Percentiles rank a stretch among this genome's conserved stretches.
phyloP scores from a whole-genome alignment of 495 filamentous ascomycete species.

The Xylaria bambusicola region DNA sequence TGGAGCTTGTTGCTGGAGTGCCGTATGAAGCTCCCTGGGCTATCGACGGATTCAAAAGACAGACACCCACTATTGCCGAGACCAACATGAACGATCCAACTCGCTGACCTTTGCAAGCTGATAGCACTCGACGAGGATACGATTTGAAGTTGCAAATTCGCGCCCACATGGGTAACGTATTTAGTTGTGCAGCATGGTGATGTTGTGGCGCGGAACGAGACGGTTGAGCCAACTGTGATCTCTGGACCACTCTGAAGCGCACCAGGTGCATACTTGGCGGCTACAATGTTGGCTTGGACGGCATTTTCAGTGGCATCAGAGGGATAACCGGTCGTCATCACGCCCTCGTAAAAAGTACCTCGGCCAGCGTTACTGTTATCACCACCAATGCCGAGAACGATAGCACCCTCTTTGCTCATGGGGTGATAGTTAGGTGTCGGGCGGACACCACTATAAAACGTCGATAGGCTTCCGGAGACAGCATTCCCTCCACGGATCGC shows the following conservation, averaged over 20 bases:
- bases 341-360: slow-evolving; percentile 63
- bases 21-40: slow-evolving; percentile 56
- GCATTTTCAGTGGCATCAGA: slow-evolving; percentile 54
- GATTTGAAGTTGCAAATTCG: slow-evolving; percentile 41
- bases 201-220: slow-evolving; percentile 50
- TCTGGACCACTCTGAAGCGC: slow-evolving; percentile 51
- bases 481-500: slow-evolving; percentile 56
- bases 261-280: slow-evolving; percentile 50
- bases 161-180: slow-evolving; percentile 47
- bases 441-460: slow-evolving; percentile 54
- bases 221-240: slow-evolving; percentile 48
- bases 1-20: slow-evolving; percentile 49
- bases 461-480: slow-evolving; percentile 53
- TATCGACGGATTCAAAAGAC: slow-evolving; percentile 60
- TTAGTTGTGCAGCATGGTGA: slow-evolving; percentile 36
- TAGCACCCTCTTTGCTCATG: slow-evolving; percentile 61
- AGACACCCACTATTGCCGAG: slow-evolving; percentile 54
- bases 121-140: slow-evolving; percentile 53
- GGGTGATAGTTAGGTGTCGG: slow-evolving; percentile 55
- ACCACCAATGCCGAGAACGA: slow-evolving; percentile 43
- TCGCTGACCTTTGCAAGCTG: slow-evolving; percentile 49
- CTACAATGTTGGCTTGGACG: slow-evolving; percentile 60
- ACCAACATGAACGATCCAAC: slow-evolving; percentile 55
- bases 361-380: slow-evolving; percentile 50
- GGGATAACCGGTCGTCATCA: slow-evolving; percentile 59